Evolutionary conservation across 2,329 filamentous ascomycete species (phyloP).

Genomic region (Parastagonospora avenae): DNA sequence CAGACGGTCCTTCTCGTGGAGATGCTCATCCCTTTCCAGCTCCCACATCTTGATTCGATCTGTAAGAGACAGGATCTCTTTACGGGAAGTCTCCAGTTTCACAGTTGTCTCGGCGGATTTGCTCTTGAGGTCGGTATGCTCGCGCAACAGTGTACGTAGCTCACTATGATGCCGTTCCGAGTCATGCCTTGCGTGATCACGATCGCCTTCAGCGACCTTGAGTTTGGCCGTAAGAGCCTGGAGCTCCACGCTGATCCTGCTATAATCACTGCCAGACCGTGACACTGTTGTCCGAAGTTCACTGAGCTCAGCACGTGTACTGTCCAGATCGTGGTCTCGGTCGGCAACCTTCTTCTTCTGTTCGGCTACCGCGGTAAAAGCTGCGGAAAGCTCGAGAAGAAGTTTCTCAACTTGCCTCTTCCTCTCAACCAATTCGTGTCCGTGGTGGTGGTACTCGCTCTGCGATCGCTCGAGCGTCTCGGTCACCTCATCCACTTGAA

Average conservation of each 20-base stretch:
- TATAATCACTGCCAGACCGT: conserved; percentile 15
- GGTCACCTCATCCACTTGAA: conserved; percentile 25
- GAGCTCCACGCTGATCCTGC: conserved; percentile 23
- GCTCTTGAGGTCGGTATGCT: conserved; percentile 33
- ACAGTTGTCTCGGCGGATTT: conserved; percentile 19
- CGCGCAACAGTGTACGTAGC: conserved; percentile 22
- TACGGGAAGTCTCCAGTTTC: conserved; percentile 28
- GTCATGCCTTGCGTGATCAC: conserved; percentile 25
- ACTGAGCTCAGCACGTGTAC: conserved; percentile 20
- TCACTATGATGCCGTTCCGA: conserved; percentile 29
- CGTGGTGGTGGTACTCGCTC: conserved; percentile 26
- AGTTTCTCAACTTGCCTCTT: conserved; percentile 30
- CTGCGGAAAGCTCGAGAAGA: conserved; percentile 26
- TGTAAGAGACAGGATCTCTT: conserved; percentile 23
- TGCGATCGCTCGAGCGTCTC: conserved; percentile 30
- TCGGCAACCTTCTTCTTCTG: conserved; percentile 31
- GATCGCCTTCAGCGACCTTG: conserved; percentile 23
- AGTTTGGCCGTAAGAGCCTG: conserved; percentile 21
- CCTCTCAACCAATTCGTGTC: conserved; percentile 24
- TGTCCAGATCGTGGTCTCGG: conserved; percentile 24
- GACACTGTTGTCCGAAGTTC: conserved; percentile 16
- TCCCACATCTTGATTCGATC: conserved; percentile 31
- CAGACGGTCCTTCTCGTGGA: conserved; percentile 31
- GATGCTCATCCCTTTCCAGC: conserved; percentile 27
- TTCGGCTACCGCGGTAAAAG: conserved; percentile 22